Conservation (phyloP, 305 asterid species). For the Solanum hybrid region DNA sequence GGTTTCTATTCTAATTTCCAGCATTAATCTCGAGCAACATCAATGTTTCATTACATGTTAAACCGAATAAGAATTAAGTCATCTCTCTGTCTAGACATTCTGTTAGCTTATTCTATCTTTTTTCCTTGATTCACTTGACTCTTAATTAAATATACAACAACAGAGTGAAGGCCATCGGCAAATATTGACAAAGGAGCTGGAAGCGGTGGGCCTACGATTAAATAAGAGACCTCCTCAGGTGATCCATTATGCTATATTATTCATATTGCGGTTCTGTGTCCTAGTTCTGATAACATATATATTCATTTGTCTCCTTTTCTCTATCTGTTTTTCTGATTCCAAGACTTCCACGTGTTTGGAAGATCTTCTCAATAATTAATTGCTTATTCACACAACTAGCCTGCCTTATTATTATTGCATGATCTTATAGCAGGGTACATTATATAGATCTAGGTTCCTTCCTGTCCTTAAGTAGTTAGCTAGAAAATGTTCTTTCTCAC, state of each 20-base stretch:
- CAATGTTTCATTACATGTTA: background rate
- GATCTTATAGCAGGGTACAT: background rate
- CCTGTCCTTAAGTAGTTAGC: background rate
- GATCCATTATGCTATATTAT: constrained; percentile 13
- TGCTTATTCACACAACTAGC: background rate
- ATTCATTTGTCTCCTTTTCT: background rate
- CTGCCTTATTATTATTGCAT: background rate
- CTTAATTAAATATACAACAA: constrained; percentile 19
- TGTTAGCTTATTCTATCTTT: background rate
- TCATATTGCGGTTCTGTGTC: background rate
- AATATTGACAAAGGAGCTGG: constrained; percentile 90
- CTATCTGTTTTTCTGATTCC: background rate
- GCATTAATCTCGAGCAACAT: background rate
- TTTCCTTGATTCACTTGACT: background rate
- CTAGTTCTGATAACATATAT: background rate
- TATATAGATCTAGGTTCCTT: background rate
- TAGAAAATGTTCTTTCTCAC: background rate
- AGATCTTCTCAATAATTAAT: background rate
- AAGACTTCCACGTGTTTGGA: background rate
- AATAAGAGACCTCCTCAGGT: constrained; percentile 96
- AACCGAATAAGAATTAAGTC: background rate
- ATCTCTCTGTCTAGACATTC: background rate
- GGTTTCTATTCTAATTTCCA: background rate
- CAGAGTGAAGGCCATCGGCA: constrained; percentile 99
- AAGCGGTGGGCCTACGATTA: constrained; percentile 95